These are phyloP conservation scores for Hygrocybe coccinea DNA, from an alignment of 768 basidiomycete species.

Conservation along the genomic window DNA sequence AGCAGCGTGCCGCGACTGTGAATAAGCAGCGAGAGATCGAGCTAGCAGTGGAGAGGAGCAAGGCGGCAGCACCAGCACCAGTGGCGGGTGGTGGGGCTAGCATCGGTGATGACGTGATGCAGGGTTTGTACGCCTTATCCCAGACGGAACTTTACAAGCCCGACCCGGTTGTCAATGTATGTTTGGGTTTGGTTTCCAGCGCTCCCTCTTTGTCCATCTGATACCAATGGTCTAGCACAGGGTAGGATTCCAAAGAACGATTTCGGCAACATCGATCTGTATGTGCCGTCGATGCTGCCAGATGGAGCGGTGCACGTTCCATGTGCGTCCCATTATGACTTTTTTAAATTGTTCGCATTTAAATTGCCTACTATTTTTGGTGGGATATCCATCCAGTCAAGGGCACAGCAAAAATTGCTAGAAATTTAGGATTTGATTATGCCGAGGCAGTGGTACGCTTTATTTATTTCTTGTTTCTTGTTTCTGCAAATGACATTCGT, in stretches of 20 bases:
- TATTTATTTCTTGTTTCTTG: background rate
- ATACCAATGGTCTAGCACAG: conserved; percentile 37
- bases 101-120: conserved; percentile 55
- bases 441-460: conserved; percentile 87
- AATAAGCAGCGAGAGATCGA: conserved; percentile 65
- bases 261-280: conserved; percentile 96
- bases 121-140: conserved; percentile 77
- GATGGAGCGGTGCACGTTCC: conserved; percentile 81
- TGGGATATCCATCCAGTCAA: conserved; percentile 49
- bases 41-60: conserved; percentile 39
- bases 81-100: conserved; percentile 34
- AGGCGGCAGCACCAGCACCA: too few relatives aligned
- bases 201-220: background rate
- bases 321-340: conserved; percentile 50
- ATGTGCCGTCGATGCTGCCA: conserved; percentile 93
- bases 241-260: conserved; percentile 91
- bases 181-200: conserved; percentile 25
- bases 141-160: conserved; percentile 85
- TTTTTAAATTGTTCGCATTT: background rate
- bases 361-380: background rate
- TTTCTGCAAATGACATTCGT: too few relatives aligned
- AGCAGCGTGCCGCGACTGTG: conserved; percentile 78
- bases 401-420: conserved; percentile 83
- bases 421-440: conserved; percentile 79
- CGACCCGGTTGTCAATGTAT: conserved; percentile 76